A percentile compares a stretch with the other conserved stretches of the same genome.
Conservation (phyloP, 495 filamentous ascomycete species). For the Talaromyces adpressus region DNA sequence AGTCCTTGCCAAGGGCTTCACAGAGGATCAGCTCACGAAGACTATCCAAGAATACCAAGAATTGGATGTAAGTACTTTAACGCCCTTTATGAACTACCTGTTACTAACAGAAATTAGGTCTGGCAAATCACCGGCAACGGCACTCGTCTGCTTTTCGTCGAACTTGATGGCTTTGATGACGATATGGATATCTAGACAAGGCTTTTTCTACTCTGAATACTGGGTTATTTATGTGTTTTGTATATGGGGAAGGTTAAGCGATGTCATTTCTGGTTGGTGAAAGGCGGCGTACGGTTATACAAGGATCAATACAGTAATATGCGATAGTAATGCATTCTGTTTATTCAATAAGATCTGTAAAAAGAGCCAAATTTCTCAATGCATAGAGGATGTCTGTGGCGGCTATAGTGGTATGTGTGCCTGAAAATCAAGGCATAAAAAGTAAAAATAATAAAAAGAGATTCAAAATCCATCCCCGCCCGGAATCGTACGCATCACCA, state of each 20-base stretch:
- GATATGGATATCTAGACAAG: constrained; percentile 44
- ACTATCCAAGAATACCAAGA: constrained; percentile 85
- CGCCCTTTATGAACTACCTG: constrained; percentile 13
- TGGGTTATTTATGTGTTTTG: neutral
- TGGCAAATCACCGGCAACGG: constrained; percentile 93
- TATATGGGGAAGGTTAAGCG: constrained; percentile 2
- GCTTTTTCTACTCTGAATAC: neutral
- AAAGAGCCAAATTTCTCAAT: too few species aligned
- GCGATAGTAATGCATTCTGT: neutral
- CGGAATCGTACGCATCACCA: neutral
- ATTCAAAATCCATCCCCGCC: neutral
- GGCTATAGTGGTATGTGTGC: neutral
- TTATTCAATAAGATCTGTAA: neutral
- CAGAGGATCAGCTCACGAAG: constrained; percentile 79
- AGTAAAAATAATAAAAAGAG: neutral
- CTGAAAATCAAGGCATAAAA: neutral
- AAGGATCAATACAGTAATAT: neutral
- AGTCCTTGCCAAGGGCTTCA: constrained; percentile 94
- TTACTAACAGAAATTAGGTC: constrained; percentile 49
- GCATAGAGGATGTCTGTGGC: neutral
- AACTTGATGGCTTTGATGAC: constrained; percentile 45
- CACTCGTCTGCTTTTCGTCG: constrained; percentile 76
- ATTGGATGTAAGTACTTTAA: constrained; percentile 64
- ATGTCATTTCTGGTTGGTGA: constrained; percentile 4
- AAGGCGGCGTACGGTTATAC: neutral